phyloP scores from a whole-genome alignment of 257 asterid genomes.

The Plantago ovata region DNA sequence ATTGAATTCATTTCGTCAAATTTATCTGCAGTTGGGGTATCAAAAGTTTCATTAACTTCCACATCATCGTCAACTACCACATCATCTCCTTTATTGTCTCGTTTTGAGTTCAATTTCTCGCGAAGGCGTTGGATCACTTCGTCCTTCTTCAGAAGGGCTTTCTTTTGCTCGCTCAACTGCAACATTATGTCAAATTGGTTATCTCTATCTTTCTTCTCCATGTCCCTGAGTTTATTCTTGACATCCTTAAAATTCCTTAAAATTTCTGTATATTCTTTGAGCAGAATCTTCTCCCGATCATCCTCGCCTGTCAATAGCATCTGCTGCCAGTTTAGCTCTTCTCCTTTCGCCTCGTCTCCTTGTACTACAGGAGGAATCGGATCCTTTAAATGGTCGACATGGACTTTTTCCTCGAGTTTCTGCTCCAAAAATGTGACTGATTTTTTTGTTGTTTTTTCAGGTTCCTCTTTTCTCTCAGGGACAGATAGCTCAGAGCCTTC shows the following conservation, averaged over 20 bases:
- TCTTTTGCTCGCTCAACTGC: slow-evolving; percentile 63
- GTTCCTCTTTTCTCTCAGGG: slow-evolving; percentile 15
- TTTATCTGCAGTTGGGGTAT: slow-evolving; percentile 10
- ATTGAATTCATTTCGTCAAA: slow-evolving; percentile 33
- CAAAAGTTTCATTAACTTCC: slow-evolving; percentile 10
- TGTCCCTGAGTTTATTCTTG: slow-evolving; percentile 58
- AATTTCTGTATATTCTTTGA: slow-evolving; percentile 63
- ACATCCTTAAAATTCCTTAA: slow-evolving; percentile 77
- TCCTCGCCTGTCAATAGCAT: slow-evolving; percentile 69
- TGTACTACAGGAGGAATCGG: slow-evolving; percentile 14
- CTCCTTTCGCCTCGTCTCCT: slow-evolving; percentile 27
- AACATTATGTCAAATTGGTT: slow-evolving; percentile 52
- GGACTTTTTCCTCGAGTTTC: slow-evolving; percentile 19
- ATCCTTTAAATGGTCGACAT: slow-evolving; percentile 17
- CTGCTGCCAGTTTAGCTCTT: slow-evolving; percentile 62
- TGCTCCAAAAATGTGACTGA: slow-evolving; percentile 26
- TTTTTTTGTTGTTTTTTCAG: slow-evolving; percentile 17
- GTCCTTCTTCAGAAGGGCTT: slow-evolving; percentile 52
- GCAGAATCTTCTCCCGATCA: slow-evolving; percentile 66
- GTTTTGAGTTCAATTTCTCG: slow-evolving; percentile 28
- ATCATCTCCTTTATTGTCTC: slow-evolving; percentile 5
- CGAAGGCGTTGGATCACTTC: slow-evolving; percentile 58
- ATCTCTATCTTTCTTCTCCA: slow-evolving; percentile 64
- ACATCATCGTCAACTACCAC: slow-evolving; percentile 28
- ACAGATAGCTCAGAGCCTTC: slow-evolving; percentile 18